Evolutionary conservation across 2,329 filamentous ascomycete species (phyloP).

Genomic region (Colletotrichum gloeosporioides): DNA sequence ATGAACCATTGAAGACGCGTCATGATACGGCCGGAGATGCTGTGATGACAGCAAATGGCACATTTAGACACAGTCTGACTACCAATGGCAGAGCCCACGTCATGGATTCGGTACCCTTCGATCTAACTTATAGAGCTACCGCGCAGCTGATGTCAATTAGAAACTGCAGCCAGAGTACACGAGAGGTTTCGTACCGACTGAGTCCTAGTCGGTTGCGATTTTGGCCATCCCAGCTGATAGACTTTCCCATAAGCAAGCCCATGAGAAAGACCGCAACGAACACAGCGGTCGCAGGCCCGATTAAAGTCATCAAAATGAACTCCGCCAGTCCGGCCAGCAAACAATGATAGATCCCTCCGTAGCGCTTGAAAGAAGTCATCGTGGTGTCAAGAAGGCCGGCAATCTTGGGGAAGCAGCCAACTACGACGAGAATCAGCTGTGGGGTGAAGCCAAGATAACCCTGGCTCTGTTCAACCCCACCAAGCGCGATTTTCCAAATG

Average conservation of each 20-base stretch:
- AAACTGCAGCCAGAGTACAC: neutral
- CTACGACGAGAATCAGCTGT: neutral
- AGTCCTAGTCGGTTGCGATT: neutral
- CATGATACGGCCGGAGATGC: neutral
- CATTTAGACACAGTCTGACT: neutral
- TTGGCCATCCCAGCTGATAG: neutral
- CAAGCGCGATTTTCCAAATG: fast-evolving
- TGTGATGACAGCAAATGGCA: neutral
- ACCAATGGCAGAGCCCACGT: neutral
- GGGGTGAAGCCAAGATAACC: neutral
- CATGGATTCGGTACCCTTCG: neutral
- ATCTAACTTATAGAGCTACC: neutral
- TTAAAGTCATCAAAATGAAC: neutral
- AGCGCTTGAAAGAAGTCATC: neutral
- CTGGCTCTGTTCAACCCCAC: neutral
- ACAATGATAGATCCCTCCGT: neutral
- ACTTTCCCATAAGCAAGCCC: neutral
- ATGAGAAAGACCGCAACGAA: neutral
- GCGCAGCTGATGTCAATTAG: neutral
- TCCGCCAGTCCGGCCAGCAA: neutral
- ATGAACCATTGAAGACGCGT: neutral
- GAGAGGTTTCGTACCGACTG: neutral
- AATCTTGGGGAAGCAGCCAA: neutral
- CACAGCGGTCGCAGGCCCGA: neutral
- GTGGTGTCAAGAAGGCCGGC: neutral